phyloP scores from a whole-genome alignment of 1,284 basidiomycete species.

The Apiotrichum brassicae region DNA sequence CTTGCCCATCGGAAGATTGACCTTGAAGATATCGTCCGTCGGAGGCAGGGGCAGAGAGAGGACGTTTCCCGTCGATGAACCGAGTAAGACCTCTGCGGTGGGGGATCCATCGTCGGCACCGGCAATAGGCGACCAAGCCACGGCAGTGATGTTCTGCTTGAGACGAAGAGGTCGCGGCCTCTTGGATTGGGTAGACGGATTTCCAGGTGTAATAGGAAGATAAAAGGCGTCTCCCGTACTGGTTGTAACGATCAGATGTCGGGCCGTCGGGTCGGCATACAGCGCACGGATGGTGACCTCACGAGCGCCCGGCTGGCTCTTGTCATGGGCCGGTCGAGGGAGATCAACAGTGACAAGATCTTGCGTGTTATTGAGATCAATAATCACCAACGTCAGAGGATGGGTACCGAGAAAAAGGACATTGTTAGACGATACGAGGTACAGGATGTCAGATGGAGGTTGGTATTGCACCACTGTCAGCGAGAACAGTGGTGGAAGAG shows the following conservation, averaged over 20 bases:
- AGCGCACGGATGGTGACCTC: constrained; percentile 58
- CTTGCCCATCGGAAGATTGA: constrained; percentile 41
- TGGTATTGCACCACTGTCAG: constrained; percentile 81
- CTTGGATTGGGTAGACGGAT: constrained; percentile 50
- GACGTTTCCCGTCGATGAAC: constrained; percentile 72
- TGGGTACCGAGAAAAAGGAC: constrained; percentile 73
- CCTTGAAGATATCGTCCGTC: constrained; percentile 84
- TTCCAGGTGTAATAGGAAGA: constrained; percentile 52
- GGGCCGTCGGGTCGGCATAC: constrained; percentile 85
- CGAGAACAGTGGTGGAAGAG: constrained; percentile 65
- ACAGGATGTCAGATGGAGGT: constrained; percentile 70
- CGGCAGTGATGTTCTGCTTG: constrained; percentile 80
- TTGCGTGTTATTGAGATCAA: constrained; percentile 74
- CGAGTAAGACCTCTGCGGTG: constrained; percentile 58
- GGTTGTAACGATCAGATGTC: constrained; percentile 81
- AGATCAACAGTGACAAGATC: constrained; percentile 72
- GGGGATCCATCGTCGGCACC: constrained; percentile 13
- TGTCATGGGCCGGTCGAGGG: constrained; percentile 53
- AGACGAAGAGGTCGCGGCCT: constrained; percentile 73
- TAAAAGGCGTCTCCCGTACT: constrained; percentile 91
- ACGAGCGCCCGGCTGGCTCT: constrained; percentile 39
- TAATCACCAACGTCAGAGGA: constrained; percentile 71
- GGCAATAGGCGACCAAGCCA: constrained; percentile 79
- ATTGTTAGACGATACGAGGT: constrained; percentile 76
- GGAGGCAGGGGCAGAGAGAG: constrained; percentile 67